Evolutionary conservation across 768 basidiomycete genomes (phyloP).

Genomic region (Lenzites betulinus): DNA sequence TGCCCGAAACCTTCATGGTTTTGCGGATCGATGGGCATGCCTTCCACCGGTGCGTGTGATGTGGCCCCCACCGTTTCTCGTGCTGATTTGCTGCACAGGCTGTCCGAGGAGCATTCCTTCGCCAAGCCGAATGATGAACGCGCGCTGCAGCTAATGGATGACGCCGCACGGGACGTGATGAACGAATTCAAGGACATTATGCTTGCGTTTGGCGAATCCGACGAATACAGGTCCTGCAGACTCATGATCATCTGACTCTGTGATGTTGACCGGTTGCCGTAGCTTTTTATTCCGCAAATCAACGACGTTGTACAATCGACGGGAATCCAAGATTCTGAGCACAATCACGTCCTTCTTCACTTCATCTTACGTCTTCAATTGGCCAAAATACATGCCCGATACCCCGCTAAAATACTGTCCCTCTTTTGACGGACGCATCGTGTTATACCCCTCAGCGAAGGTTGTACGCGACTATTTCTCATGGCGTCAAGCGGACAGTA

Average conservation of each 20-base stretch:
- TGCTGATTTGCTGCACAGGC: constrained; percentile 45
- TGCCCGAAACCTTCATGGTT: constrained; percentile 83
- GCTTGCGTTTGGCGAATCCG: constrained; percentile 93
- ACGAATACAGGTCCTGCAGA: constrained; percentile 81
- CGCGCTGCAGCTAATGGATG: constrained; percentile 90
- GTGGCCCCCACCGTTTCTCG: not conserved
- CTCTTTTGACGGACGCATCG: constrained; percentile 88
- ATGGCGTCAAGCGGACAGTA: constrained; percentile 97
- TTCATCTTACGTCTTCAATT: constrained; percentile 85
- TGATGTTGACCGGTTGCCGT: not conserved
- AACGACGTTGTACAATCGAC: constrained; percentile 80
- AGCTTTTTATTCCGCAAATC: constrained; percentile 87
- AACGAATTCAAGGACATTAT: constrained; percentile 80
- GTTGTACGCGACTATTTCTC: constrained; percentile 90
- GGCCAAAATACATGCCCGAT: constrained; percentile 78
- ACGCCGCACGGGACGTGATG: constrained; percentile 82
- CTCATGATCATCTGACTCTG: not conserved
- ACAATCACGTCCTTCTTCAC: constrained; percentile 88
- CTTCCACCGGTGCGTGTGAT: constrained; percentile 76
- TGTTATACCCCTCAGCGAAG: constrained; percentile 72
- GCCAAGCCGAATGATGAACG: constrained; percentile 89
- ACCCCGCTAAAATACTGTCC: constrained; percentile 79
- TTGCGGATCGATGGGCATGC: constrained; percentile 90
- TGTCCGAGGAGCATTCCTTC: constrained; percentile 83
- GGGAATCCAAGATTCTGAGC: constrained; percentile 84